Conservation (phyloP, 176 grass and related monocot genomes). For the Phragmites australis region DNA sequence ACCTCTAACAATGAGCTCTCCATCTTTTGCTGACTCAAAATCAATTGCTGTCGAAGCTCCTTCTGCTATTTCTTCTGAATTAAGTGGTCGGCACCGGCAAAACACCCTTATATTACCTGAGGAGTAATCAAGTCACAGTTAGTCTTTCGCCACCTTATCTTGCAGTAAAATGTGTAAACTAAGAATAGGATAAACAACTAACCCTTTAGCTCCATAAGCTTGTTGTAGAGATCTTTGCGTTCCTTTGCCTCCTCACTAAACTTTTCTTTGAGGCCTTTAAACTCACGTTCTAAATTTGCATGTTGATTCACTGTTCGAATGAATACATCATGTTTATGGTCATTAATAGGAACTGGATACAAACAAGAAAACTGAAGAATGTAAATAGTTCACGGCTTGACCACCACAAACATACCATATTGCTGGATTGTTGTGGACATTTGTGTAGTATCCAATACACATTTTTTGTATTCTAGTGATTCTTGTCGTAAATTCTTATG, state of each 20-base stretch:
- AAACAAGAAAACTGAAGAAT: constrained; percentile 1
- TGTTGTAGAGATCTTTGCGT: constrained; percentile 86
- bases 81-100: constrained; percentile 91
- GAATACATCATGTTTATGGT: constrained; percentile 9
- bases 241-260: constrained; percentile 74
- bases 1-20: constrained; percentile 81
- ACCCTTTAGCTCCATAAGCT: constrained; percentile 90
- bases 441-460: constrained; percentile 52
- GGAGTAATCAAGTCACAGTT: background rate
- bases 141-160: background rate
- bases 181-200: constrained; percentile 1
- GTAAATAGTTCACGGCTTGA: constrained; percentile 5
- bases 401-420: constrained; percentile 41
- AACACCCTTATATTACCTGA: constrained; percentile 96
- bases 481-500: constrained; percentile 63
- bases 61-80: constrained; percentile 70
- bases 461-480: constrained; percentile 56
- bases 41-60: constrained; percentile 59
- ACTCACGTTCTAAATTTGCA: constrained; percentile 61
- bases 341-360: background rate
- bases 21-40: constrained; percentile 91
- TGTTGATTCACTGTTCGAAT: constrained; percentile 58
- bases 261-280: constrained; percentile 72
- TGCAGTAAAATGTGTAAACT: background rate
- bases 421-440: constrained; percentile 48